A percentile compares a stretch with the other conserved stretches of the same genome.
These are phyloP conservation scores for Bryum argenteum DNA, from an alignment of 225 moss, liverwort and hornwort species.

Conservation along the genomic window DNA sequence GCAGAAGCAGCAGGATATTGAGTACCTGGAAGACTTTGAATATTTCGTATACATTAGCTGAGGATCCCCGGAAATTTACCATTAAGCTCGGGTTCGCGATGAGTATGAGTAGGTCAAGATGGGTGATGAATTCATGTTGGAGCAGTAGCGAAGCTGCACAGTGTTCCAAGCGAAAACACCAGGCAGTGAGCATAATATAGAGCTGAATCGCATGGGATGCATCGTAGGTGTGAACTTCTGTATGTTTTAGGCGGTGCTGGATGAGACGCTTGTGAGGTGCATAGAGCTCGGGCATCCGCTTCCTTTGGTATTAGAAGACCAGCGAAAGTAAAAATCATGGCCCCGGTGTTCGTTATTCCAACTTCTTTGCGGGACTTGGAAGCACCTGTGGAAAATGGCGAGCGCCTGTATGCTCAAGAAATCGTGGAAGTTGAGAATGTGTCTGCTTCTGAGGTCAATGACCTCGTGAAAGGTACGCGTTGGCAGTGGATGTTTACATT, in stretches of 20 bases:
- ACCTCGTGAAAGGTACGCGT: slow-evolving; percentile 58
- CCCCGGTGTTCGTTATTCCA: slow-evolving; percentile 52
- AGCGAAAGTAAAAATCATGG: slow-evolving; percentile 34
- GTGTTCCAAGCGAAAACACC: slow-evolving; percentile 2
- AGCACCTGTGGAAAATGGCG: slow-evolving; percentile 37
- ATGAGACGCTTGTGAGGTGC: slow-evolving; percentile 31
- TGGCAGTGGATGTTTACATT: slow-evolving; percentile 3
- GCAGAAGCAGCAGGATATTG: slow-evolving; percentile 24
- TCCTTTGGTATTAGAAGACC: slow-evolving; percentile 9
- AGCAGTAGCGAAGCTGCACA: slow-evolving; percentile 5
- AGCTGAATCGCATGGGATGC: slow-evolving; percentile 29
- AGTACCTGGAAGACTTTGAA: slow-evolving; percentile 13
- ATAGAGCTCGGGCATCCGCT: slow-evolving; percentile 19
- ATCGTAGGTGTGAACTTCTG: slow-evolving; percentile 31
- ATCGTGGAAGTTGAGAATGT: slow-evolving; percentile 47
- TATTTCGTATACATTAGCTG: slow-evolving; percentile 6
- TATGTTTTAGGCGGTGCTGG: slow-evolving; percentile 38
- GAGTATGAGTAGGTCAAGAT: slow-evolving; percentile 16
- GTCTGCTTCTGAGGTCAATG: slow-evolving; percentile 51
- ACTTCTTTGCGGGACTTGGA: slow-evolving; percentile 54
- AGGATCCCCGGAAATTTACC: background rate
- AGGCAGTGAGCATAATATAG: slow-evolving; percentile 17
- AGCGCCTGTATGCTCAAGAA: slow-evolving; percentile 53
- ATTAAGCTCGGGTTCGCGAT: slow-evolving; percentile 20
- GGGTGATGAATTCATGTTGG: slow-evolving; percentile 17